phyloP scores from a whole-genome alignment of 208 protist genomes.

The Leishmania major region DNA sequence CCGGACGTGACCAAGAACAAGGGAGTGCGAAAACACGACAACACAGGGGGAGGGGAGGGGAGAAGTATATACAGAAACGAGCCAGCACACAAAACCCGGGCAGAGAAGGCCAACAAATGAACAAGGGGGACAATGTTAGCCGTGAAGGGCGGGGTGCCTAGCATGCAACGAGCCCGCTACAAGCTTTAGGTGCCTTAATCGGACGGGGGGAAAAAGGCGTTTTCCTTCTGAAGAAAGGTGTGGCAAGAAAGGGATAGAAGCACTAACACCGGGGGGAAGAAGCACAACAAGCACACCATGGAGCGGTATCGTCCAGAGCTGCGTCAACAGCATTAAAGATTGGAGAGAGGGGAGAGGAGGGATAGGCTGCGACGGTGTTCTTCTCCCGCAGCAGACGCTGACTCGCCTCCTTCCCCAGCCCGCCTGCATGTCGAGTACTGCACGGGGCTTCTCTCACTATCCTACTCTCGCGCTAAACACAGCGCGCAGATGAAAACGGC shows the following conservation, averaged over 20 bases:
- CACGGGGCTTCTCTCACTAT: not conserved
- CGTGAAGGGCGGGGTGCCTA: not conserved
- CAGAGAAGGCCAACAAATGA: not conserved
- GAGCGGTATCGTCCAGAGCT: not conserved
- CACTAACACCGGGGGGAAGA: not conserved
- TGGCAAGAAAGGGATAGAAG: not conserved
- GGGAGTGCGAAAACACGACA: not conserved
- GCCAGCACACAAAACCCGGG: not conserved
- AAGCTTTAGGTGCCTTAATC: not conserved
- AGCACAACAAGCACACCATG: not conserved
- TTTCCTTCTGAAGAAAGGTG: not conserved
- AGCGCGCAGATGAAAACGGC: not conserved
- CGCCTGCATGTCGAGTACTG: not conserved
- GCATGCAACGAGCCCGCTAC: not conserved
- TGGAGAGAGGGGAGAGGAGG: not conserved
- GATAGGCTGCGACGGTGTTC: not conserved
- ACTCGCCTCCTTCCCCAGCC: not conserved
- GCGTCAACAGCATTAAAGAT: not conserved
- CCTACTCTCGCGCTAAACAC: not conserved
- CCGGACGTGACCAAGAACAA: not conserved
- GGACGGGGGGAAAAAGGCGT: not conserved
- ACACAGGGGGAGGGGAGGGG: constrained; percentile 2
- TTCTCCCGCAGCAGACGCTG: not conserved
- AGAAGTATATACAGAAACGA: not conserved
- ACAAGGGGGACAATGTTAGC: not conserved